Percentiles rank a stretch among this genome's conserved stretches.
Evolutionary conservation across 805 yeast species (phyloP).

Genomic region (Monosporozyma yasuniensis): DNA sequence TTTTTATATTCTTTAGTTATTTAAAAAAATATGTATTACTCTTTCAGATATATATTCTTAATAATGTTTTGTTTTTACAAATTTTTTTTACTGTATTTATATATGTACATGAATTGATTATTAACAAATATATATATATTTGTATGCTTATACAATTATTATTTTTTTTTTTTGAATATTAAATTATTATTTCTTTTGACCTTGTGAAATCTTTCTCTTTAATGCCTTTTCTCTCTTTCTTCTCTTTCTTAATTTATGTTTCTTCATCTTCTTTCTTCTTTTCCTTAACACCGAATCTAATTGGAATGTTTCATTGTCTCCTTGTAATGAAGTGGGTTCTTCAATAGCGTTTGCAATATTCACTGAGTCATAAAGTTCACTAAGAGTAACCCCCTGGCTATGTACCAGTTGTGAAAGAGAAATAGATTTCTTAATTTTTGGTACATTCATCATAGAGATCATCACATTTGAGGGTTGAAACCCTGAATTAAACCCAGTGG

Average conservation of each 20-base stretch:
- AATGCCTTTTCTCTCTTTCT: conserved; percentile 85
- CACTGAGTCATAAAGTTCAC: not conserved
- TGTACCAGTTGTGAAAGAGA: not conserved
- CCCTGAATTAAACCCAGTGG: not conserved
- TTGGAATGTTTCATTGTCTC: conserved; percentile 22
- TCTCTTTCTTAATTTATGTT: conserved; percentile 94
- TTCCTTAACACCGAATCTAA: conserved; percentile 70
- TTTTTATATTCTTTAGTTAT: not conserved
- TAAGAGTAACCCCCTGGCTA: not conserved
- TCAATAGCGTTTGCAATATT: not conserved
- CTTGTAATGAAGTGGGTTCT: not conserved
- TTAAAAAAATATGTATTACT: too few species aligned
- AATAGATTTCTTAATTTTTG: not conserved
- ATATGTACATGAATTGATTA: not conserved
- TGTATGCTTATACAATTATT: too few species aligned
- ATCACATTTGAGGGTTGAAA: not conserved
- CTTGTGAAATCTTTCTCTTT: conserved; percentile 55
- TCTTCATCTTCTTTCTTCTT: conserved; percentile 92
- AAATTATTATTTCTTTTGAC: conserved; percentile 14
- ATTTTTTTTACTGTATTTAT: not conserved
- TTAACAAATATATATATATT: not conserved
- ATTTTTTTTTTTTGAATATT: not conserved
- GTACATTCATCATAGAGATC: not conserved
- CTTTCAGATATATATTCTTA: not conserved
- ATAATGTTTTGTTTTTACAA: too few species aligned